Evolutionary conservation across 1,284 basidiomycete species (phyloP).

Genomic region (Malassezia equina): DNA sequence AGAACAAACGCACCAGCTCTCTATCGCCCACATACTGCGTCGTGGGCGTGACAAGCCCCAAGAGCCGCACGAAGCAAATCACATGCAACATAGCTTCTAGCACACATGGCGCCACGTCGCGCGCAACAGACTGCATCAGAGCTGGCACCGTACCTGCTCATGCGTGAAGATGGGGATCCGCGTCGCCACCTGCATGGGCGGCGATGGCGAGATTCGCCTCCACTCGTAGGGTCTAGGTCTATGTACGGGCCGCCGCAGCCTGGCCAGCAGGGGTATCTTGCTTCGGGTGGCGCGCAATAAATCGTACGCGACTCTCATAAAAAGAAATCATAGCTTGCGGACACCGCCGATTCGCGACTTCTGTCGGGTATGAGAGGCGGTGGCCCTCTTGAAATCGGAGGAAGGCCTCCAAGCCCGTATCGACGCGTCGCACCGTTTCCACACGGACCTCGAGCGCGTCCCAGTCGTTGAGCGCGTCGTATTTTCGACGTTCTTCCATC

Average conservation of each 20-base stretch:
- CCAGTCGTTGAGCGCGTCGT: neutral
- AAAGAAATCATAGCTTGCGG: slow-evolving; percentile 7
- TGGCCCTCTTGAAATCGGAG: neutral
- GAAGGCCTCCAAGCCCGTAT: neutral
- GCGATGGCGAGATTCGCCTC: neutral
- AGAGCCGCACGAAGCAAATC: slow-evolving; percentile 11
- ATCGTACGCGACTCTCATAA: slow-evolving; percentile 3
- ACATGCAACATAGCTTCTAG: slow-evolving; percentile 10
- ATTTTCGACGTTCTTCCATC: neutral
- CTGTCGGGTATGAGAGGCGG: neutral
- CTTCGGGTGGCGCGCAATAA: neutral
- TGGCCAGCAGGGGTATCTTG: neutral
- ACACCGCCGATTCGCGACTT: neutral
- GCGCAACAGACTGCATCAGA: slow-evolving; percentile 3
- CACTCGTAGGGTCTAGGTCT: neutral
- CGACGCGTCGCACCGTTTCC: neutral
- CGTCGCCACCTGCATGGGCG: slow-evolving; percentile 4
- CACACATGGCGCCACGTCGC: slow-evolving; percentile 1
- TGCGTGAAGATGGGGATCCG: slow-evolving; percentile 10
- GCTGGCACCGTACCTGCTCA: slow-evolving; percentile 7
- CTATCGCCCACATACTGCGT: neutral
- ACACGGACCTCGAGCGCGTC: neutral
- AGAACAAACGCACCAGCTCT: slow-evolving; percentile 2
- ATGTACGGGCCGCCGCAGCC: neutral
- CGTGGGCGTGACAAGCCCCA: slow-evolving; percentile 6